Conservation (phyloP, 1,139 yeast species). For the Debaryomyces udenii region DNA sequence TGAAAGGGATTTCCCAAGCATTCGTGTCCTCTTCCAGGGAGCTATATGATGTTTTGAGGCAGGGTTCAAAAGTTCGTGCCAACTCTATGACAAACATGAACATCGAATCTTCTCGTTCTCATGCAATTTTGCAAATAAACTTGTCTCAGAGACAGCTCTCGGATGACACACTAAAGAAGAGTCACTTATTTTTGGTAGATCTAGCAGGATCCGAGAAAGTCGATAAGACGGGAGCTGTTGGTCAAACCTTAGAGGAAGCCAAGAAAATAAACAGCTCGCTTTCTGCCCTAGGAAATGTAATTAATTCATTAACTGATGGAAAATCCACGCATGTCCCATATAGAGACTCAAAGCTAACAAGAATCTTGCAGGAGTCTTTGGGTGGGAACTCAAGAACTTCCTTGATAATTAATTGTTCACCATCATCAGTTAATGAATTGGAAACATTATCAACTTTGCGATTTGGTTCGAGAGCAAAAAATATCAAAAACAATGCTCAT, state of each 20-base stretch:
- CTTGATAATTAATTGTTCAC: constrained; percentile 77
- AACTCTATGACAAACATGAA: constrained; percentile 74
- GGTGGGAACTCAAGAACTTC: constrained; percentile 90
- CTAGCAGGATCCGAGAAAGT: constrained; percentile 89
- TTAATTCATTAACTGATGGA: constrained; percentile 75
- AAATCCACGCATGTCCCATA: constrained; percentile 72
- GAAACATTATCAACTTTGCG: constrained; percentile 81
- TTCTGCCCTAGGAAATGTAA: constrained; percentile 79
- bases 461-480: constrained; percentile 80
- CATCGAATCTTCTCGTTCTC: constrained; percentile 77
- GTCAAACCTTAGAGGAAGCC: constrained; percentile 79
- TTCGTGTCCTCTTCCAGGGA: constrained; percentile 64
- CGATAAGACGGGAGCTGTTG: constrained; percentile 79
- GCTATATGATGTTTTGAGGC: constrained; percentile 54
- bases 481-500: constrained; percentile 67
- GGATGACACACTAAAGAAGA: constrained; percentile 61
- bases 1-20: constrained; percentile 65
- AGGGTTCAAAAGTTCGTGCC: constrained; percentile 60
- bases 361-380: constrained; percentile 79
- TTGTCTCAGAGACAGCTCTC: constrained; percentile 60
- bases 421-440: constrained; percentile 57
- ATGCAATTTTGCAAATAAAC: constrained; percentile 73
- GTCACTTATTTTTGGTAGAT: constrained; percentile 79
- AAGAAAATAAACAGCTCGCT: constrained; percentile 81
- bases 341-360: constrained; percentile 80